Conservation (phyloP, 2,329 filamentous ascomycete species). For the Lasiodiplodia theobromae region DNA sequence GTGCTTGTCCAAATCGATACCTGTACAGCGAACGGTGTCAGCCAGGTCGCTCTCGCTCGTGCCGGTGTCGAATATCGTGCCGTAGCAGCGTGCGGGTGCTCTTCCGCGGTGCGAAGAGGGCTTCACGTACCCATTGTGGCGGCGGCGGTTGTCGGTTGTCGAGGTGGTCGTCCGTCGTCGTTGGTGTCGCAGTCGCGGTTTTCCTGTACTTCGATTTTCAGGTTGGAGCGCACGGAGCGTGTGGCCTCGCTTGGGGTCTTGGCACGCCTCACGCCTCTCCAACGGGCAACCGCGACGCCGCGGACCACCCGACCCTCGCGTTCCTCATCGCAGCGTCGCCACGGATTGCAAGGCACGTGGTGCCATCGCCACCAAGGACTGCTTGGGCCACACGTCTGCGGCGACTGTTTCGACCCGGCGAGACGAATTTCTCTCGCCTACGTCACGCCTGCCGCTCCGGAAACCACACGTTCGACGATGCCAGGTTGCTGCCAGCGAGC, state of each 20-base stretch:
- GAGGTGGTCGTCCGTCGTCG: slow-evolving; percentile 30
- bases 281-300: slow-evolving; percentile 10
- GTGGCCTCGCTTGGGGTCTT: slow-evolving; percentile 25
- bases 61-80: slow-evolving; percentile 6
- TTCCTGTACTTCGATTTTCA: slow-evolving; percentile 27
- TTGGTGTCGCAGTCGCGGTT: slow-evolving; percentile 25
- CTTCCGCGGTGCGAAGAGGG: not conserved
- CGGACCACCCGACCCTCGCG: not conserved
- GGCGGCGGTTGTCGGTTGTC: slow-evolving; percentile 29
- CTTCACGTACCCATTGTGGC: slow-evolving; percentile 31
- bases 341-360: not conserved
- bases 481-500: not conserved
- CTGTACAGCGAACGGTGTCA: slow-evolving; percentile 31
- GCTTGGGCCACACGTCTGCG: not conserved
- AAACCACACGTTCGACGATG: not conserved
- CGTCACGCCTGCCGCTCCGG: not conserved
- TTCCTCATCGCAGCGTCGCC: not conserved
- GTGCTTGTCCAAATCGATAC: slow-evolving; percentile 61
- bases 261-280: slow-evolving; percentile 13
- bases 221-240: slow-evolving; percentile 26
- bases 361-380: no score
- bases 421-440: not conserved
- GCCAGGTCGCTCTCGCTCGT: slow-evolving; percentile 4
- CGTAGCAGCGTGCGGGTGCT: slow-evolving; percentile 4
- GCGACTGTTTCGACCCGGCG: not conserved